Base-by-base conservation (phyloP, 2,329 filamentous ascomycete species). In the Ophiostoma tasmaniense region DNA sequence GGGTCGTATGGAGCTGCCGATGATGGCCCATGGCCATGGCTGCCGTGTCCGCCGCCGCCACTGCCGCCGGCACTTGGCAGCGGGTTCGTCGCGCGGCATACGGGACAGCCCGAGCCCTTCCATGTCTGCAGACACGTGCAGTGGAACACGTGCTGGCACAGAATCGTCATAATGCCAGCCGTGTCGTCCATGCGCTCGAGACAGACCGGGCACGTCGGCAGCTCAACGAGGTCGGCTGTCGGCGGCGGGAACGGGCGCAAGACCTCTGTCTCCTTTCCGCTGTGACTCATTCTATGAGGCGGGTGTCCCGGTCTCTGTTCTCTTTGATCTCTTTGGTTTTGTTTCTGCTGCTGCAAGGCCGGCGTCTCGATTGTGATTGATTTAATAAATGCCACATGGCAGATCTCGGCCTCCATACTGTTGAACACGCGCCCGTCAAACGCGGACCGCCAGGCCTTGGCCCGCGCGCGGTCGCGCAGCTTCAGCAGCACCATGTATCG, bases 151-250 rank as follows among this genome's bases (percentile, higher is more conserved):
- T 99, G 95, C 75, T 98, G 94, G 76, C 95, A 99, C 37, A 96
- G 89, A 55, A 98, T 98, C 0, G 95, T 99, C 76, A 99, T 87
- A 2, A 99, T 83, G 0, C 95, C 95, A 0, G 93, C 96, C 0
- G 93, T 97, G 77, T 98, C 94, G 75, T 99, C 95, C 95, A 99
- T 99, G 65, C 94, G 89, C 78, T 99, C 95, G 5, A 99, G 84
- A 73, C 95, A 99, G 11, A 99, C 95, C 0, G 95, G 93, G 73
- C 95, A 99, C 1, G 95, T 98, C 1, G 95, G 95, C 14, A 99
- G 82, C 79, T 99, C 95, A 68, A 97, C 85, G 1, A 98, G 83
- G 66, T 91, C 90, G 1, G 93, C 91, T 0, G 94, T 97, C 1
- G 85, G 86, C 2, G 83, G 88, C 3, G 86, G 86, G 67, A 88